Evolutionary conservation across 768 basidiomycete species (phyloP), one percentile per base, ranked within the genome.

Genomic region (Tulasnella sp.): DNA sequence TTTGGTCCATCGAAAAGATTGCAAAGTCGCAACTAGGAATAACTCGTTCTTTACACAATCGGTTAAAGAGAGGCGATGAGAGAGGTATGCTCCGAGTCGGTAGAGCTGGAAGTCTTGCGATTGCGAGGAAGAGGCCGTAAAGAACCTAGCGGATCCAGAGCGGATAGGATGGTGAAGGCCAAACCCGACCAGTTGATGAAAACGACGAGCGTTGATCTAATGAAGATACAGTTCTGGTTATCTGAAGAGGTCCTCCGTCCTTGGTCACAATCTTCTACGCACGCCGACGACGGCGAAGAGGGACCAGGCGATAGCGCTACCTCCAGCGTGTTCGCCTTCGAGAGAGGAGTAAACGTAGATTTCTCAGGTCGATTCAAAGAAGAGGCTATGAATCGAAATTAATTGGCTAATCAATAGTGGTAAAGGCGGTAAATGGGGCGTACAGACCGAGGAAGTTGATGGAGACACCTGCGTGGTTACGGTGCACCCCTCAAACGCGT

Each of bases 171-270:
- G 83, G 95, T 89, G 82, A 95, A 95, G 3, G 84, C 94, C 77
- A 98, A 88, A 16, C 96, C 90, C 51, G 89, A 87, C 95, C 95
- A 99, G 85, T 96, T 95, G 81, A 98, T 90, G 85, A 98, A 96
- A 73, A 86, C 87, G 88, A 87, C 48, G 86, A 84, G 37, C 79
- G 85, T 84, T 96, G 91, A 82, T 93, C 82, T 85, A 83, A 15
- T 13, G 26, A 37, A 46, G 42, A 39, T n/a, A 7, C 79, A 82
- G 82, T 69, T 81, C 82, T 82, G 13, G 23, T 73, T 67, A 71
- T 44, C 46, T 74, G 73, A 15, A 7, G 70, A 20, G 13, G 20
- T 7, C 13, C 55, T 29, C 11, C n/a, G 61, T 67, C n/a, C 1
- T 29, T 2, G 37, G 10, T 10, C 57, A 16, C 7, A 39, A 32